Base-by-base conservation (phyloP, 192 early-diverging fungal species). In the Obelidium mucronatum region DNA sequence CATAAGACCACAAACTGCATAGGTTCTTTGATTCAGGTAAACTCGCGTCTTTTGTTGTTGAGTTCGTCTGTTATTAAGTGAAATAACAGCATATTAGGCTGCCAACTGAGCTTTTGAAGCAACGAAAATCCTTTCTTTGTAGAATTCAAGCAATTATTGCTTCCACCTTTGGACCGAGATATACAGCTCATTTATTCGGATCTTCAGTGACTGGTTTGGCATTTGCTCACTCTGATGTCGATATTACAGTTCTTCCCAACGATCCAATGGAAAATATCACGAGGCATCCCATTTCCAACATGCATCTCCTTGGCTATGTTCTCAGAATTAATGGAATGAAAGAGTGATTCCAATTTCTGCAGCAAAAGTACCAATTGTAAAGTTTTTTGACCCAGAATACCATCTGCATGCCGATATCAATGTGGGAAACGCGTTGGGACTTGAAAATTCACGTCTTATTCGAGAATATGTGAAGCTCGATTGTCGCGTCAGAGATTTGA, bases 351-450 rank as follows among this genome's bases (percentile, higher is more conserved):
- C 80, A 0, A 72, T 87, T 3, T 42, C 79, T n/a, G 24, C 52
- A 0, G 85, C 85, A 2, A 60, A 80, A 30, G 85, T 87, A 8
- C 85, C 82, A 4, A 87, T 87, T 31, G 79, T 78, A 67, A 87
- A 87, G 63, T 87, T 87, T 78, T 74, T 66, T 36, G 81, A 84
- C 68, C 81, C 81, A 1, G 58, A 37, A 30, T 53, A 28, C 30
- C 36, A 67, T 2, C 22, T 84, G 37, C 19, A 72, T 33, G 75
- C 67, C 42, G 85, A 87, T 69, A 56, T 83, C 17, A 84, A 84
- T 74, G 74, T 84, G 26, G 85, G 82, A 26, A 79, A 87, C 65
- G 40, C 69, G 56, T 65, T 87, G 2, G 86, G 86, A 15, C 76
- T 83, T 11, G 37, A 78, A 63, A 87, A 87, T 64, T 85, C 83